phyloP scores from a whole-genome alignment of 176 grass and related monocot species.

The Dendrocalamus sinicus region DNA sequence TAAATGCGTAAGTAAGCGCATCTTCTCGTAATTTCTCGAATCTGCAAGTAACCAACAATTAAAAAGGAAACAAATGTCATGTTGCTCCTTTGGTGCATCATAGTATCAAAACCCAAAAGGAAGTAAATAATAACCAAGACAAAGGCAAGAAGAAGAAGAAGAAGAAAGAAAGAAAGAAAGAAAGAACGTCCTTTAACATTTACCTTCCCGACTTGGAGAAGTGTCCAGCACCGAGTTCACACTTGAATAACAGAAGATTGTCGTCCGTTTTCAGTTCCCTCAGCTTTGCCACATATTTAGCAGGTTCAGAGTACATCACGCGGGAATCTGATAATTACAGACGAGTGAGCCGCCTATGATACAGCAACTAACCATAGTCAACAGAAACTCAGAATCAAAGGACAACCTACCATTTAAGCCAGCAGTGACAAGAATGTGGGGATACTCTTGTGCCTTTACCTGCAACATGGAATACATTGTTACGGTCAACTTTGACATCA shows the following conservation, averaged over 20 bases:
- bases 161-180: no score
- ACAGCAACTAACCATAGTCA: not conserved
- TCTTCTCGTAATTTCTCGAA: conserved; percentile 83
- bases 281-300: conserved; percentile 79
- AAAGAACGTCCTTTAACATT: not conserved
- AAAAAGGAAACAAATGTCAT: no score
- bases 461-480: conserved; percentile 39
- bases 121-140: not conserved
- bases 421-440: conserved; percentile 84
- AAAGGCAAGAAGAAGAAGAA: not conserved
- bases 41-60: conserved; percentile 36
- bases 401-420: conserved; percentile 77
- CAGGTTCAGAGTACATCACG: conserved; percentile 83
- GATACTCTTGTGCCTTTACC: conserved; percentile 74
- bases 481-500: not conserved
- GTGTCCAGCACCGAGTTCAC: conserved; percentile 79
- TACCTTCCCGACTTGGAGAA: conserved; percentile 86
- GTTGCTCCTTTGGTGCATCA: not conserved
- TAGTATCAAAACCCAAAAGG: not conserved
- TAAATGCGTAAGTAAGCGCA: conserved; percentile 73
- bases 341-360: not conserved
- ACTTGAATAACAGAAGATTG: conserved; percentile 76
- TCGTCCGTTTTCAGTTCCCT: conserved; percentile 77
- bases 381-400: not conserved
- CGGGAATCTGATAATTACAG: conserved; percentile 58